Conservation (phyloP, 1,284 basidiomycete genomes). For the Trametes pubescens region DNA sequence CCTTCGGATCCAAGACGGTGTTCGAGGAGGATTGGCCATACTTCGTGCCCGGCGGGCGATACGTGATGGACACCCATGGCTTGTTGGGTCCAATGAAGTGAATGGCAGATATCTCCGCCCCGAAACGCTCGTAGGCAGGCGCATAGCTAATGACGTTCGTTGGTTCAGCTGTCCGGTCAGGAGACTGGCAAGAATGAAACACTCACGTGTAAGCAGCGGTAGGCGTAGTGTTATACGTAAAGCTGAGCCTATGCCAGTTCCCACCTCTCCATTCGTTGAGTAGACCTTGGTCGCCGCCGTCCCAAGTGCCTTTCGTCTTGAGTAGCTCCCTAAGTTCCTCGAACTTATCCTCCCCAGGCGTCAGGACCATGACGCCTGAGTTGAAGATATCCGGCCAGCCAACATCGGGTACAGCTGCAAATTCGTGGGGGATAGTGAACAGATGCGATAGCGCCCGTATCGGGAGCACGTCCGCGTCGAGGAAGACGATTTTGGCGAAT, state of each 20-base stretch:
- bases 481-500: slow-evolving; percentile 91
- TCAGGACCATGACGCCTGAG: slow-evolving; percentile 91
- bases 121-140: slow-evolving; percentile 94
- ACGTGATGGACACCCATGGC: slow-evolving; percentile 84
- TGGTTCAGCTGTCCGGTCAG: slow-evolving; percentile 20
- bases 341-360: slow-evolving; percentile 86
- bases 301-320: slow-evolving; percentile 87
- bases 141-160: slow-evolving; percentile 71
- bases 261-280: slow-evolving; percentile 93
- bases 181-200: slow-evolving; percentile 26
- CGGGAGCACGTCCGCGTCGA: slow-evolving; percentile 96
- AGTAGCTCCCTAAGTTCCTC: slow-evolving; percentile 74
- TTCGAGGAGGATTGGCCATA: slow-evolving; percentile 27
- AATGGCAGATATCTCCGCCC: slow-evolving; percentile 86
- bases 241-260: slow-evolving; percentile 92
- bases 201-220: slow-evolving; percentile 96
- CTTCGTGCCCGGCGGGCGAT: slow-evolving; percentile 64
- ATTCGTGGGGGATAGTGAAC: slow-evolving; percentile 79
- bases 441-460: slow-evolving; percentile 88
- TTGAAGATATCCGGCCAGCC: slow-evolving; percentile 99
- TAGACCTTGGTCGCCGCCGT: slow-evolving; percentile 96
- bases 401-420: slow-evolving; percentile 92
- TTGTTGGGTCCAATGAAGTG: slow-evolving; percentile 97
- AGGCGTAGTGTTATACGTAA: slow-evolving; percentile 97
- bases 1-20: slow-evolving; percentile 33